Conservation (phyloP, 352 stramenopile species). For the Pythium biforme region DNA sequence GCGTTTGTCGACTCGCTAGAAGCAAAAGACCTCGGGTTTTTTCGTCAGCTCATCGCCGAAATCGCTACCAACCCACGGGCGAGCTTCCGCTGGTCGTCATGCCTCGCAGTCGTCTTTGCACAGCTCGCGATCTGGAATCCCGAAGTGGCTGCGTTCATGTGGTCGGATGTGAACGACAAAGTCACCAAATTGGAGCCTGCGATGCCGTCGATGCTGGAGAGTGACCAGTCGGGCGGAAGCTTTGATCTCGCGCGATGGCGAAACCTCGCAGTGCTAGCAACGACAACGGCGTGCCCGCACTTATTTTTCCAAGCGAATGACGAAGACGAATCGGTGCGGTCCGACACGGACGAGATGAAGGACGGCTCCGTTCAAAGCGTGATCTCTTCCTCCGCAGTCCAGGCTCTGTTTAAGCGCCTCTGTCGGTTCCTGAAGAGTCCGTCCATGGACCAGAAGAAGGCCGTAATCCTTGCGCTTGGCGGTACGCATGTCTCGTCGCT, state of each 20-base stretch:
- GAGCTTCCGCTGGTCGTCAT: slow-evolving; percentile 61
- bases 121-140: slow-evolving; percentile 39
- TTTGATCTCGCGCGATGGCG: slow-evolving; percentile 58
- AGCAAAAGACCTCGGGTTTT: slow-evolving; percentile 14
- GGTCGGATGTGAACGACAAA: slow-evolving; percentile 59
- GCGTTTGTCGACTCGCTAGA: slow-evolving; percentile 12
- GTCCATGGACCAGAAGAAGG: slow-evolving; percentile 51
- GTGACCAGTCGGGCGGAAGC: neutral
- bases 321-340: slow-evolving; percentile 1
- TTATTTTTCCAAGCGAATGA: slow-evolving; percentile 20
- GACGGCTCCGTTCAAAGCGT: slow-evolving; percentile 33
- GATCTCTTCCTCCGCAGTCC: slow-evolving; percentile 39
- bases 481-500: slow-evolving; percentile 37
- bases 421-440: slow-evolving; percentile 58
- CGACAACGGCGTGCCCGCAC: slow-evolving; percentile 42
- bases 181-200: slow-evolving; percentile 60
- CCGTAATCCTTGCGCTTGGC: slow-evolving; percentile 51
- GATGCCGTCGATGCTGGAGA: slow-evolving; percentile 31
- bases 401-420: slow-evolving; percentile 50
- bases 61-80: slow-evolving; percentile 13
- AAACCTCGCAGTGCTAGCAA: slow-evolving; percentile 61
- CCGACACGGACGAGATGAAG: slow-evolving; percentile 12
- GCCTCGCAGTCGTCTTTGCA: slow-evolving; percentile 43
- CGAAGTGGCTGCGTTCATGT: slow-evolving; percentile 66
- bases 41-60: slow-evolving; percentile 18